These are phyloP conservation scores for Phytophthora colocasiae DNA, from an alignment of 352 stramenopile species.

Conservation along the genomic window DNA sequence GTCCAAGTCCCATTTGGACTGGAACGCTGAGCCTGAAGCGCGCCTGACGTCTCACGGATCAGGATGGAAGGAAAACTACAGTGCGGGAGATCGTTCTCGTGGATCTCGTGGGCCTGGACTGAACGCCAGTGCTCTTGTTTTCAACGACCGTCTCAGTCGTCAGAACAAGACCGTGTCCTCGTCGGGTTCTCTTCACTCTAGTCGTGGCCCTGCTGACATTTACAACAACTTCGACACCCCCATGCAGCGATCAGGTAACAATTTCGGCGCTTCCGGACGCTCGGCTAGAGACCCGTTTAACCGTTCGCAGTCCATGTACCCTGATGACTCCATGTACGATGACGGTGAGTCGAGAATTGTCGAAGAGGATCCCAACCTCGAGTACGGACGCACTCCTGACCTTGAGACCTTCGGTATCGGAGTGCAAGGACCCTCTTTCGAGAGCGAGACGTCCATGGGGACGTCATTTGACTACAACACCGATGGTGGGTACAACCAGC, in stretches of 20 bases:
- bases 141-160: slow-evolving; percentile 62
- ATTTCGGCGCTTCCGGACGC: slow-evolving; percentile 17
- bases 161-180: slow-evolving; percentile 76
- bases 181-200: slow-evolving; percentile 57
- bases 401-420: slow-evolving; percentile 53
- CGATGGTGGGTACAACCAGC: slow-evolving; percentile 38
- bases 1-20: slow-evolving; percentile 66
- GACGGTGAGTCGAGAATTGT: slow-evolving; percentile 38
- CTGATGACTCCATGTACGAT: slow-evolving; percentile 47
- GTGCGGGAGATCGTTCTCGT: slow-evolving; percentile 42
- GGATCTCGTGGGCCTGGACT: slow-evolving; percentile 54
- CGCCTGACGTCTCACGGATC: slow-evolving; percentile 34
- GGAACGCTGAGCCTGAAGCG: slow-evolving; percentile 58
- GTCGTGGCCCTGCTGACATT: slow-evolving; percentile 33
- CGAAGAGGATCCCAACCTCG: slow-evolving; percentile 49
- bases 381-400: slow-evolving; percentile 52
- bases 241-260: slow-evolving; percentile 39
- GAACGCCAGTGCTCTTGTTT: slow-evolving; percentile 69
- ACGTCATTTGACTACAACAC: slow-evolving; percentile 56
- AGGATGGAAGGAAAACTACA: slow-evolving; percentile 60
- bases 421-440: slow-evolving; percentile 48
- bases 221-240: slow-evolving; percentile 53
- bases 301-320: slow-evolving; percentile 40
- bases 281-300: slow-evolving; percentile 33
- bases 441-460: slow-evolving; percentile 66